Evolutionary conservation across 768 basidiomycete species (phyloP), one percentile per base, ranked within the genome.

Genomic region (Tephrocybe sp.): DNA sequence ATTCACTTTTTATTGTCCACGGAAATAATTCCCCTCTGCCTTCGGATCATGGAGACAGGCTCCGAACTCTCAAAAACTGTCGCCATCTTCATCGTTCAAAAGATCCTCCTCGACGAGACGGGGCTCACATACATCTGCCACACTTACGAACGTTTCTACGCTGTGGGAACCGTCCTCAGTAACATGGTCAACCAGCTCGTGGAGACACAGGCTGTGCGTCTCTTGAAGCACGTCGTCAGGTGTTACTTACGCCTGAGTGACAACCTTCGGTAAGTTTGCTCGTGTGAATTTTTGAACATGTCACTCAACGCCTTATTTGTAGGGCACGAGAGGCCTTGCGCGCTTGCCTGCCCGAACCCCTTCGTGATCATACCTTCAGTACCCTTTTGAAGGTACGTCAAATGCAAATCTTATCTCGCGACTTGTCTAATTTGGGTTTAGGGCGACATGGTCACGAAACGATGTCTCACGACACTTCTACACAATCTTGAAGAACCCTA

Each of bases 81-180:
- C 38, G 97, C 97, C 36, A 99, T 99, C 61, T 99, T 99, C 70
- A 99, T 99, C 61, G 97, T 99, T 3, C 97, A 99, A 68, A 99
- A 99, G 71, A 91, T 92, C 51, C 78, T 99, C 13, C 78, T 98
- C 45, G 97, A 99, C 66, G 97, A 99, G 69, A 93, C 95, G 3
- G 97, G 97, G 16, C 72, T 99, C 52, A 94, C 93, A 13, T 99
- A 99, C 68, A 99, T 98, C 62, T 98, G 97, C 61, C 97, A 99
- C 69, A 99, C 97, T n/a, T 99, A 99, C 64, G 97, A 99, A 66
- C 81, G 97, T 45, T 99, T 99, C 73, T 98, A 97, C 66, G 97
- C 97, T 12, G 97, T 99, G 46, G 97, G 95, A 15, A 97, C 95
- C 7, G 97, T 99, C 13, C 77, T 99, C 51, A 91, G 90, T 74